These are phyloP conservation scores for Cutaneotrichosporon mucoides DNA, from an alignment of 1,284 basidiomycete species.

Conservation along the genomic window DNA sequence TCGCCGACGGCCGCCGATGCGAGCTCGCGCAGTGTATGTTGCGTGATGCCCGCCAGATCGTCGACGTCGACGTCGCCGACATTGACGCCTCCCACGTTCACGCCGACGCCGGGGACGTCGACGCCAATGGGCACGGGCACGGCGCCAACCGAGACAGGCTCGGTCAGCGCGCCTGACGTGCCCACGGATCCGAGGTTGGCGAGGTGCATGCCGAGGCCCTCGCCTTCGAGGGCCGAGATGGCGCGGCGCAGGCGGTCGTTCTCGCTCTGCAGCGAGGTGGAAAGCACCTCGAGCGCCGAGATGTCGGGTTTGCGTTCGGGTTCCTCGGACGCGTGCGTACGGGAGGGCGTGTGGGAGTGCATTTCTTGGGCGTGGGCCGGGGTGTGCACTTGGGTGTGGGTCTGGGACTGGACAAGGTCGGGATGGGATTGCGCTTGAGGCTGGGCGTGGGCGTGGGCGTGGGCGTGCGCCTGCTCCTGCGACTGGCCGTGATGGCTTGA, in stretches of 20 bases:
- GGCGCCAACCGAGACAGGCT: background rate
- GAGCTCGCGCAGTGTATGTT: slow-evolving; percentile 20
- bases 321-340: too few species aligned
- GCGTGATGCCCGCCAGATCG: slow-evolving; percentile 3
- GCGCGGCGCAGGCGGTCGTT: slow-evolving; percentile 18
- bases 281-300: slow-evolving; percentile 9
- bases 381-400: background rate
- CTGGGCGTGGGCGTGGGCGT: background rate
- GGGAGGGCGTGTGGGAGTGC: too few species aligned
- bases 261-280: slow-evolving; percentile 8
- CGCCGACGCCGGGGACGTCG: too few species aligned
- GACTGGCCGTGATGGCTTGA: too few species aligned
- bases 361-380: background rate
- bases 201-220: background rate
- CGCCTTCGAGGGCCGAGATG: slow-evolving; percentile 8
- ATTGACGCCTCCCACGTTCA: too few species aligned
- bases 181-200: background rate
- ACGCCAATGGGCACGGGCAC: background rate
- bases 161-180: background rate
- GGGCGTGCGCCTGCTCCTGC: background rate
- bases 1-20: slow-evolving; percentile 18
- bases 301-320: background rate
- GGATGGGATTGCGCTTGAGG: too few species aligned
- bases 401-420: too few species aligned
- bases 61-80: background rate